These are phyloP conservation scores for Polyplosphaeria fusca DNA, from an alignment of 495 filamentous ascomycete species.

Conservation along the genomic window DNA sequence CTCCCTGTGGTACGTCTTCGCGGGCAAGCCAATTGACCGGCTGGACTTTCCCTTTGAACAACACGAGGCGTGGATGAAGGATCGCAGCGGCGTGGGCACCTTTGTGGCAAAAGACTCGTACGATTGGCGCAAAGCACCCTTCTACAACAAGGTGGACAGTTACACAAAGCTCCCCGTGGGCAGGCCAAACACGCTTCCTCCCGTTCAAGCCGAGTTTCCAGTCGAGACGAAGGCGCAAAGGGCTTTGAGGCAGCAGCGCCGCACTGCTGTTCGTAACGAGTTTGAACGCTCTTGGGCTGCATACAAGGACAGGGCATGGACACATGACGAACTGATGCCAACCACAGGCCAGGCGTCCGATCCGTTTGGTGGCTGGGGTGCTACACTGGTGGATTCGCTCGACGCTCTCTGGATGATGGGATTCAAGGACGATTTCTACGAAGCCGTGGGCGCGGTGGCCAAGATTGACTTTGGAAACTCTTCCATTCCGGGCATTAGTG, in stretches of 20 bases:
- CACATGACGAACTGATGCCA: slow-evolving; percentile 73
- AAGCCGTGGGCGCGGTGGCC: slow-evolving; percentile 36
- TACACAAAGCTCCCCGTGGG: slow-evolving; percentile 25
- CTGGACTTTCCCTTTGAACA: slow-evolving; percentile 12
- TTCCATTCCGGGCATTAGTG: slow-evolving; percentile 39
- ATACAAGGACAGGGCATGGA: slow-evolving; percentile 75
- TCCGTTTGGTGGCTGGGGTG: slow-evolving; percentile 41
- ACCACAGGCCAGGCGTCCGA: slow-evolving; percentile 52
- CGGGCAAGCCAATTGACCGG: slow-evolving; percentile 9
- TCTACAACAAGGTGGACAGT: slow-evolving; percentile 10
- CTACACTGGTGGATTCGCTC: slow-evolving; percentile 40
- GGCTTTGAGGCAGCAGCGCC: slow-evolving; percentile 44
- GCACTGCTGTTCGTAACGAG: slow-evolving; percentile 60
- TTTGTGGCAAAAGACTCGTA: slow-evolving; percentile 17
- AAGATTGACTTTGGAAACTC: slow-evolving; percentile 42
- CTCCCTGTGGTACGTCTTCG: slow-evolving; percentile 11
- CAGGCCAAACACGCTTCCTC: slow-evolving; percentile 44
- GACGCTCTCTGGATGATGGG: slow-evolving; percentile 45
- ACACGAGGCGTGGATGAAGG: slow-evolving; percentile 27
- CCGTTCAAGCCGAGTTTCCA: slow-evolving; percentile 53
- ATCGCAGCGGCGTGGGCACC: slow-evolving; percentile 4
- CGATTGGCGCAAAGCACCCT: slow-evolving; percentile 30
- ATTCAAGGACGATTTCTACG: slow-evolving; percentile 40
- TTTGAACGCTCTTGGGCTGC: slow-evolving; percentile 72
- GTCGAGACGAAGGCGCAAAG: slow-evolving; percentile 43